Conservation (phyloP, 352 stramenopile genomes). For the Globisporangium abappressorium region DNA sequence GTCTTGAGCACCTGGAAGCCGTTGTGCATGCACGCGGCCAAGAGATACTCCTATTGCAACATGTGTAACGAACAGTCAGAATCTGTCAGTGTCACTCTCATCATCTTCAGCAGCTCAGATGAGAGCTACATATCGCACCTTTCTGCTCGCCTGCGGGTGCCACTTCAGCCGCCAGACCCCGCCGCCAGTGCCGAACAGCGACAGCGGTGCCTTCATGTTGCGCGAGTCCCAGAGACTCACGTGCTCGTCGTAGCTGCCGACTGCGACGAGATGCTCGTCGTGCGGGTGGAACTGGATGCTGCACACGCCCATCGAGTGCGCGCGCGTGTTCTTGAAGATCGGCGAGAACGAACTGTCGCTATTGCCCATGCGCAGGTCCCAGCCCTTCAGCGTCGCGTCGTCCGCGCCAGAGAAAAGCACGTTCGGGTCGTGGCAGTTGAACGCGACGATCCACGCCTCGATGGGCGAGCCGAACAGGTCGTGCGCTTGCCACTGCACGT, state of each 20-base stretch:
- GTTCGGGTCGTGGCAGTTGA: constrained; percentile 74
- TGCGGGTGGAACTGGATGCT: constrained; percentile 83
- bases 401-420: constrained; percentile 80
- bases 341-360: constrained; percentile 17
- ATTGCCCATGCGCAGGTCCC: constrained; percentile 52
- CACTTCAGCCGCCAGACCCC: constrained; percentile 86
- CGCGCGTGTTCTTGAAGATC: constrained; percentile 54
- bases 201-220: constrained; percentile 51
- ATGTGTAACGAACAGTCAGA: not conserved
- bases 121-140: constrained; percentile 31
- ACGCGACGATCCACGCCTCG: constrained; percentile 82
- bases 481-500: constrained; percentile 62
- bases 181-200: constrained; percentile 46
- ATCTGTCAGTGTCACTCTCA: not conserved
- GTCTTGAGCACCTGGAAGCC: constrained; percentile 74
- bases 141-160: constrained; percentile 42
- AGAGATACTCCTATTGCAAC: constrained; percentile 45
- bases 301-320: constrained; percentile 83
- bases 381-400: constrained; percentile 75
- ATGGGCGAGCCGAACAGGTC: constrained; percentile 75
- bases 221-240: constrained; percentile 77
- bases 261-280: constrained; percentile 54
- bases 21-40: constrained; percentile 86
- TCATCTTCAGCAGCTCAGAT: not conserved
- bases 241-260: constrained; percentile 85